Evolutionary conservation across 2,329 filamentous ascomycete species (phyloP).

Genomic region (Pseudogymnoascus sp.): DNA sequence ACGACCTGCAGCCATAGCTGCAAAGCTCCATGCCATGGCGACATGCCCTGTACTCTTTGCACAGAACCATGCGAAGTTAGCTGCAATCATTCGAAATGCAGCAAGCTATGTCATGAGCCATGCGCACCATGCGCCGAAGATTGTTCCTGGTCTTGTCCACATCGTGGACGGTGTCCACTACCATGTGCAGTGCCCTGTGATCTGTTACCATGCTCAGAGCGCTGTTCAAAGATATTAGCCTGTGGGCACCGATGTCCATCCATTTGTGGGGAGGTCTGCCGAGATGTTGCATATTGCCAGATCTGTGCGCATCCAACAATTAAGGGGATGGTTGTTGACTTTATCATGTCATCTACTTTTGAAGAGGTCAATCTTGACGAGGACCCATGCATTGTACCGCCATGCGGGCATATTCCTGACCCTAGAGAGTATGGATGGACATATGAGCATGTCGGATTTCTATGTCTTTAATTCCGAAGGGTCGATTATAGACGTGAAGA

Average conservation of each 20-base stretch:
- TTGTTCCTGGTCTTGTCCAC: conserved; percentile 50
- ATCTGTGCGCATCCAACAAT: conserved; percentile 40
- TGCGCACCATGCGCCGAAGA: conserved; percentile 53
- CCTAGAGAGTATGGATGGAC: conserved; percentile 50
- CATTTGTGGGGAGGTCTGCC: conserved; percentile 58
- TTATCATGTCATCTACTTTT: conserved; percentile 48
- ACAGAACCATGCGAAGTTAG: conserved; percentile 42
- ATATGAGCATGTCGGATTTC: conserved; percentile 46
- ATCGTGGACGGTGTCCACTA: conserved; percentile 36
- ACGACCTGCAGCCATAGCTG: conserved; percentile 53
- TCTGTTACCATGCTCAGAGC: conserved; percentile 54
- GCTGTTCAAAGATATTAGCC: conserved; percentile 45
- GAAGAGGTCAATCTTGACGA: conserved; percentile 50
- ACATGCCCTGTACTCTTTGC: conserved; percentile 41
- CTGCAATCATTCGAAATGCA: conserved; percentile 51
- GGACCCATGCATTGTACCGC: conserved; percentile 53
- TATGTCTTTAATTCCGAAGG: conserved; percentile 38
- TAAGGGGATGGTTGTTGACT: conserved; percentile 46
- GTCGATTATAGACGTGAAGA: conserved; percentile 29
- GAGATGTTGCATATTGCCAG: conserved; percentile 46
- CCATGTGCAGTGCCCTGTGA: conserved; percentile 60
- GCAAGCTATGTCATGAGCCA: conserved; percentile 48
- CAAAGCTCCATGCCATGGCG: conserved; percentile 43
- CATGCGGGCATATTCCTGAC: conserved; percentile 61
- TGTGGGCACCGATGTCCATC: conserved; percentile 61